Base-by-base conservation (phyloP, 2,329 filamentous ascomycete species). In the Lasiodiplodia sp. region DNA sequence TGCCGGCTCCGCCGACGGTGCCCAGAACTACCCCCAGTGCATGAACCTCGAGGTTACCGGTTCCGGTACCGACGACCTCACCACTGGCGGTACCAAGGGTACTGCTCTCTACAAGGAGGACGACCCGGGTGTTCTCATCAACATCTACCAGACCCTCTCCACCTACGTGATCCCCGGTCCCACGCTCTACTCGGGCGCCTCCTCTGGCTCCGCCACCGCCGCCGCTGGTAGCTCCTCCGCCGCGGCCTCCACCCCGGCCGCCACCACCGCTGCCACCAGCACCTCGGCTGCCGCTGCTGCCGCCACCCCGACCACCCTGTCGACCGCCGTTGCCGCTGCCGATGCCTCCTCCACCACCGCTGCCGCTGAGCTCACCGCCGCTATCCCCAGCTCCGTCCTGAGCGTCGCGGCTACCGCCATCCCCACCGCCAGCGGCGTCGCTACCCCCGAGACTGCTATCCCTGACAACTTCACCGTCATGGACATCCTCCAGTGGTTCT, bases 11-110 rank as follows among this genome's bases (percentile, higher is more conserved):
- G 66, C 78, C 18, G 81, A 81, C 67, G 84, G 81, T 38, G 81
- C 82, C 23, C 80, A 84, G 72, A 79, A 79, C 73, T 83, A 84
- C 74, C 82, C 82, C 34, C 78, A 77, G 38, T 84, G 89, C 77
- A 80, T 88, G 73, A 89, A 91, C 81, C 75, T 91, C 71, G 83
- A 88, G 75, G 80, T 90, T 71, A 85, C 85, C 40, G 86, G 87
- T 64, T 78, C 80, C 53, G 86, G 85, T 23, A 83, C 85, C 63
- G 82, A 80, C 38, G 79, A 75, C 70, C 71, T 79, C 66, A 67
- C 78, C 74, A 83, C 84, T 25, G 73, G 78, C 37, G 88, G 87
- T 69, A 82, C 81, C 21, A 74, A 82, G 16, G 87, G 84, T 65
- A 87, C 85, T 14, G 77, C 78, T 67, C 82, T 90, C 34, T 91